Base-by-base conservation (phyloP, 2,329 filamentous ascomycete species). In the Sclerotinia borealis region DNA sequence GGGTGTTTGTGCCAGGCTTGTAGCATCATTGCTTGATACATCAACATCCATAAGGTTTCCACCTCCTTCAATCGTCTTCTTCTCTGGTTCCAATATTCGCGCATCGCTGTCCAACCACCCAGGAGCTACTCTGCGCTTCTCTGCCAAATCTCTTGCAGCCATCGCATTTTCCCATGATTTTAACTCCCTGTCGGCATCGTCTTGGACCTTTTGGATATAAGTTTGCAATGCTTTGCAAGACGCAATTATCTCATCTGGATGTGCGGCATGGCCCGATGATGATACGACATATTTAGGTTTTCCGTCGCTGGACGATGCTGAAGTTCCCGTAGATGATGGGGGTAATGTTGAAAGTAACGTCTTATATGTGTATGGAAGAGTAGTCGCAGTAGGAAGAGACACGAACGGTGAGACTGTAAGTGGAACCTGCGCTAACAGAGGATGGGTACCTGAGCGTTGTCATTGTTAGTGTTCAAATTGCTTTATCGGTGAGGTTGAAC, bases 341-440 rank as follows among this genome's bases (percentile, higher is more conserved):
- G 95, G 93, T 0, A 98, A 85, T 2, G 92, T 90, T 0, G 92
- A 93, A 0, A 93, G 91, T 73, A 98, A 88, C 13, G 87, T 84
- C 75, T 93, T 93, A 83, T 97, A 98, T 70, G 92, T 96, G 80
- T 98, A 98, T 29, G 95, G 93, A 9, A 99, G 85, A 0, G 93
- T 96, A 25, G 93, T 90, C 31, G 93, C 89, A 36, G 91, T 89
- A 13, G 95, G 95, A 37, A 99, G 88, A 65, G 89, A 90, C 71
- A 98, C 86, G 79, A 97, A 97, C 31, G 95, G 95, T 3, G 93
- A 97, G 50, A 98, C 92, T 56, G 92, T 96, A 62, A 99, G 80
- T 36, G 95, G 92, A 47, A 98, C 87, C 78, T 99, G 95, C 69
- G 93, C 90, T 52, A 99, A 86, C 68, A 97, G 85, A 19, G 89